These are phyloP conservation scores for Cryptococcus maquisensis DNA, from an alignment of 1,284 basidiomycete species.

Conservation along the genomic window DNA sequence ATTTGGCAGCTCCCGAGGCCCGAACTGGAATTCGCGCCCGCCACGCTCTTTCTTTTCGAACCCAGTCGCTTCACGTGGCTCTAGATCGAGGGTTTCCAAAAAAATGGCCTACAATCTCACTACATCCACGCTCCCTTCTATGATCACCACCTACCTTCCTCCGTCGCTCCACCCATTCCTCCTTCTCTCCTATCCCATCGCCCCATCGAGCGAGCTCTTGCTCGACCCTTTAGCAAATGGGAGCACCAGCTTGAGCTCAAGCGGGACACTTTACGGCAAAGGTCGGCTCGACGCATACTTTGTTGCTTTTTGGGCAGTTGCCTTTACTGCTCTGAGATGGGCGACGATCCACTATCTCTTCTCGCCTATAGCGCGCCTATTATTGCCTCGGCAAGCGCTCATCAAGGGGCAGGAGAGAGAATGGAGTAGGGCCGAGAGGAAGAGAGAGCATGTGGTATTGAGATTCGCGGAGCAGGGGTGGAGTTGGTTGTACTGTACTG, in stretches of 20 bases:
- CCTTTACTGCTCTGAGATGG: slow-evolving; percentile 76
- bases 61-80: no score
- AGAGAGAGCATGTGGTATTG: slow-evolving; percentile 62
- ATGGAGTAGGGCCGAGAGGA: slow-evolving; percentile 33
- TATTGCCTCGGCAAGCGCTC: slow-evolving; percentile 48
- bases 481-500: slow-evolving; percentile 73
- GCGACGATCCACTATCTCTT: slow-evolving; percentile 64
- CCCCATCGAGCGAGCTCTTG: slow-evolving; percentile 24
- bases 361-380: slow-evolving; percentile 71
- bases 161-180: slow-evolving; percentile 58
- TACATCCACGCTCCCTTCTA: slow-evolving; percentile 10
- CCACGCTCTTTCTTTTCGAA: no score
- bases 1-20: no score
- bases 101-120: slow-evolving; percentile 22
- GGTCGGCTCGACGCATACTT: slow-evolving; percentile 68
- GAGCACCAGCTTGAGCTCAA: neutral
- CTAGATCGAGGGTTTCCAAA: no score
- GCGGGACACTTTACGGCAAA: slow-evolving; percentile 54
- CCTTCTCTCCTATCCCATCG: slow-evolving; percentile 66
- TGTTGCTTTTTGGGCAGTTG: slow-evolving; percentile 66
- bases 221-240: neutral
- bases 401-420: slow-evolving; percentile 8
- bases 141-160: slow-evolving; percentile 22
- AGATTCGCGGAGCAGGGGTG: slow-evolving; percentile 95
- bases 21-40: no score